Evolutionary conservation across 2,329 filamentous ascomycete species (phyloP).

Genomic region (Fusarium nisikadoi): DNA sequence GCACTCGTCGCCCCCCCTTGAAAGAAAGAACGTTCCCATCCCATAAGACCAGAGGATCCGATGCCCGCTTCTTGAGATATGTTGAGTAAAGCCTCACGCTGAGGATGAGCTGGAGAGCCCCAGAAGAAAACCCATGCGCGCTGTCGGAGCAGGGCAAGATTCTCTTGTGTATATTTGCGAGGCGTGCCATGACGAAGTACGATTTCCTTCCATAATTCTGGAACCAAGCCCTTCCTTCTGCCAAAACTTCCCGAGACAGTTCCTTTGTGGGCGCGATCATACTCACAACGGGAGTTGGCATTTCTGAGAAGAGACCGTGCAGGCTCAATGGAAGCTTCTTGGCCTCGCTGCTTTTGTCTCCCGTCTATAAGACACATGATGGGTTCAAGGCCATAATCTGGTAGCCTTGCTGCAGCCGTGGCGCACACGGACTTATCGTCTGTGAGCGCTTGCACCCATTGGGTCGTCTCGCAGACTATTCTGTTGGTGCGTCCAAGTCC

Average conservation of each 20-base stretch:
- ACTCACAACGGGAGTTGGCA: no score
- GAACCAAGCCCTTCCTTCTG: background rate
- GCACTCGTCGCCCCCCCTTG: background rate
- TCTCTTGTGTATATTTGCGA: background rate
- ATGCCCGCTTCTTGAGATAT: no score
- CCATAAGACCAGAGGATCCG: background rate
- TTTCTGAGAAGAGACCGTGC: background rate
- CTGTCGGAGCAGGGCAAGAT: background rate
- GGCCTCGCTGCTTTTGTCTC: background rate
- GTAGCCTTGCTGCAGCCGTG: background rate
- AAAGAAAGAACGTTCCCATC: background rate
- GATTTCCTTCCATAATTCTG: background rate
- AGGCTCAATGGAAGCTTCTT: background rate
- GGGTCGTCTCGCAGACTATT: background rate
- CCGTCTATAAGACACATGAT: background rate
- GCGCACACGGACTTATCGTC: background rate
- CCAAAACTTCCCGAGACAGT: background rate
- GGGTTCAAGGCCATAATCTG: background rate
- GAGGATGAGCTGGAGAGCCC: background rate
- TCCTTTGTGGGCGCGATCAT: background rate
- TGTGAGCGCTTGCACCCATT: background rate
- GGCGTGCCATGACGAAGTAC: background rate
- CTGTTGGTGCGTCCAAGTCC: background rate
- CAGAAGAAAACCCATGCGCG: constrained; percentile 14
- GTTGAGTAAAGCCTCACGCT: background rate